Evolutionary conservation across 164 flowering plant genomes (phyloP).

Genomic region (Vitis amurensis): DNA sequence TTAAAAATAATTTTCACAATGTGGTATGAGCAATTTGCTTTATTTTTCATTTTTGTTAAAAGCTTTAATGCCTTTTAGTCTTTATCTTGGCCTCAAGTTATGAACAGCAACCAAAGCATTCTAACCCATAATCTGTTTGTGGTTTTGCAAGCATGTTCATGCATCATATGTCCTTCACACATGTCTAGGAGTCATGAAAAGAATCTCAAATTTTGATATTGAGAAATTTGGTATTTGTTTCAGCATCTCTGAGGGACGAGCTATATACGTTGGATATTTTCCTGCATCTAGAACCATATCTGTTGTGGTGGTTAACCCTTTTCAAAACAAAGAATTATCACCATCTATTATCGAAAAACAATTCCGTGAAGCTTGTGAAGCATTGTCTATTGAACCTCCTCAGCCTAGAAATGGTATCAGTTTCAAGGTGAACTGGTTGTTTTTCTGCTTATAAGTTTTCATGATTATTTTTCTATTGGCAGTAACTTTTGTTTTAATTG

Average conservation of each 20-base stretch:
- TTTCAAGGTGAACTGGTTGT: conserved; percentile 54
- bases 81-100: not conserved
- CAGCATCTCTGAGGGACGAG: conserved; percentile 87
- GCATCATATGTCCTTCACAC: not conserved
- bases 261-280: conserved; percentile 66
- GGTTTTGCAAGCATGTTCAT: not conserved
- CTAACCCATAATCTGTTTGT: not conserved
- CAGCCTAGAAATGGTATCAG: conserved; percentile 34
- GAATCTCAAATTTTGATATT: not conserved
- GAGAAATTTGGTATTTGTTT: conserved; percentile 12
- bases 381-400: conserved; percentile 52
- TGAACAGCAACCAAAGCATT: not conserved
- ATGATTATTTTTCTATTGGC: conserved; percentile 4
- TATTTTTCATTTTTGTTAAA: not conserved
- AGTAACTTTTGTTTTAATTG: conserved; percentile 1
- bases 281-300: conserved; percentile 55
- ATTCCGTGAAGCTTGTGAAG: conserved; percentile 79
- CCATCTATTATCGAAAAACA: conserved; percentile 71
- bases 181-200: not conserved
- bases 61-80: not conserved
- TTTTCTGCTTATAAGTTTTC: not conserved
- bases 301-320: conserved; percentile 83
- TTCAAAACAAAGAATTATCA: conserved; percentile 75
- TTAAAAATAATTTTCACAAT: too few species aligned
- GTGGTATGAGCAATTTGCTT: not conserved